A percentile compares a stretch with the other conserved stretches of the same genome.
Evolutionary conservation across 257 asterid genomes (phyloP).

Genomic region (Ajuga chamaepitys): DNA sequence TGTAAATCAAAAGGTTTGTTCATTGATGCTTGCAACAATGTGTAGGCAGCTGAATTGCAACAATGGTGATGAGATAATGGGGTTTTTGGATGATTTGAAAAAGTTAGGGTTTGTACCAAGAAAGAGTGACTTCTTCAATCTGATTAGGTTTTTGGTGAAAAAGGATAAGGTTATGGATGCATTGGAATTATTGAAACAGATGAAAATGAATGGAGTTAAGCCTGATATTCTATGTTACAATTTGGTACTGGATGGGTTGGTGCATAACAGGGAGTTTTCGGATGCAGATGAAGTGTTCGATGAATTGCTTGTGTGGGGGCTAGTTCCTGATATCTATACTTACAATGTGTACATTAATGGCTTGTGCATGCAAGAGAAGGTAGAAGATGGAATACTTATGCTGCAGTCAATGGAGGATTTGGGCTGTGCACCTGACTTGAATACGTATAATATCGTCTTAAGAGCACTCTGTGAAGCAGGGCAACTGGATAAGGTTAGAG

Average conservation of each 20-base stretch:
- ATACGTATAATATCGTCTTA: slow-evolving; percentile 32
- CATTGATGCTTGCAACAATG: slow-evolving; percentile 44
- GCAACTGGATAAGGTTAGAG: slow-evolving; percentile 28
- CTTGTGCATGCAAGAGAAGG: slow-evolving; percentile 50
- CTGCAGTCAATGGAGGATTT: slow-evolving; percentile 49
- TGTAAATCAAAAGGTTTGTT: slow-evolving; percentile 38
- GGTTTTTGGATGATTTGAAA: slow-evolving; percentile 40
- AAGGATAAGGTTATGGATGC: slow-evolving; percentile 34
- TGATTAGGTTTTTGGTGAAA: slow-evolving; percentile 38
- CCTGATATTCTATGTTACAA: slow-evolving; percentile 48
- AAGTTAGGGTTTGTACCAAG: slow-evolving; percentile 39
- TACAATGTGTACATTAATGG: slow-evolving; percentile 53
- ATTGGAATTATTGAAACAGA: slow-evolving; percentile 36
- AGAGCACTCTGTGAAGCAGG: slow-evolving; percentile 30
- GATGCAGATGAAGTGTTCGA: slow-evolving; percentile 67
- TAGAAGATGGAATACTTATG: slow-evolving; percentile 45
- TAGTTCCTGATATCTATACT: slow-evolving; percentile 53
- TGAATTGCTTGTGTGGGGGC: slow-evolving; percentile 66
- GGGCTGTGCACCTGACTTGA: slow-evolving; percentile 49
- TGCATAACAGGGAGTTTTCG: slow-evolving; percentile 27
- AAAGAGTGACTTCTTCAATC: slow-evolving; percentile 41
- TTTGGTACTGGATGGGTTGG: slow-evolving; percentile 47
- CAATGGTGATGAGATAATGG: slow-evolving; percentile 23
- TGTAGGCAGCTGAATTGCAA: slow-evolving; percentile 22
- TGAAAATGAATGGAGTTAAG: slow-evolving; percentile 34